phyloP scores from a whole-genome alignment of 202 grass and related monocot species.

The Eragrostis tef region DNA sequence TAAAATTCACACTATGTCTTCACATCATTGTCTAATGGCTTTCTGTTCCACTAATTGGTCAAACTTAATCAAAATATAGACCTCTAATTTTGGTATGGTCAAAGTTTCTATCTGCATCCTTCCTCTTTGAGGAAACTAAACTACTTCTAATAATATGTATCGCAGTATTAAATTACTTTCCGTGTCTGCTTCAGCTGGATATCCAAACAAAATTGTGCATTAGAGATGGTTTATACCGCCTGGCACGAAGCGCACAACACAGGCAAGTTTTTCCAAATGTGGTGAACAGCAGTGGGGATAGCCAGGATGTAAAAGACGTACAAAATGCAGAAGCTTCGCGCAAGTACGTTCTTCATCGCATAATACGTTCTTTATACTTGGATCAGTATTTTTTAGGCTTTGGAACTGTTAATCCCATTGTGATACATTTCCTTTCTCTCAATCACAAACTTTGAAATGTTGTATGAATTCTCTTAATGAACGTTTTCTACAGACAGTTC shows the following conservation, averaged over 20 bases:
- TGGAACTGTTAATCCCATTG: constrained; percentile 11
- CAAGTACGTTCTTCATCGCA: constrained; percentile 57
- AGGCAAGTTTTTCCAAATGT: constrained; percentile 64
- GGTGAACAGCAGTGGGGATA: constrained; percentile 55
- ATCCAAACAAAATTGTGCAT: constrained; percentile 79
- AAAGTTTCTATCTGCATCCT: constrained; percentile 32
- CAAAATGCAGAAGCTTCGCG: constrained; percentile 47
- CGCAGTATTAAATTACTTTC: constrained; percentile 35
- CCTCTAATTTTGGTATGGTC: constrained; percentile 5
- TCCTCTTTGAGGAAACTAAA: constrained; percentile 31
- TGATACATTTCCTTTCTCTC: constrained; percentile 3
- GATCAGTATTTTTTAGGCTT: constrained; percentile 16
- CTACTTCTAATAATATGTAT: constrained; percentile 39
- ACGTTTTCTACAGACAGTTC: neutral
- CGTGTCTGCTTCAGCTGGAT: constrained; percentile 73
- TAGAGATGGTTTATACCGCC: constrained; percentile 89
- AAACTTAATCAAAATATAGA: constrained; percentile 17
- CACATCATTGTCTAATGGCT: neutral
- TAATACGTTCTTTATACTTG: constrained; percentile 22
- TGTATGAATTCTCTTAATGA: constrained; percentile 8
- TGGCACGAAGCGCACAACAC: constrained; percentile 71
- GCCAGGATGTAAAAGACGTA: constrained; percentile 47
- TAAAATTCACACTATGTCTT: neutral
- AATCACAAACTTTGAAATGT: neutral
- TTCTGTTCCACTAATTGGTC: constrained; percentile 31